These are phyloP conservation scores for Paecilomyces sp. DNA, from an alignment of 2,329 filamentous ascomycete genomes.

Conservation along the genomic window DNA sequence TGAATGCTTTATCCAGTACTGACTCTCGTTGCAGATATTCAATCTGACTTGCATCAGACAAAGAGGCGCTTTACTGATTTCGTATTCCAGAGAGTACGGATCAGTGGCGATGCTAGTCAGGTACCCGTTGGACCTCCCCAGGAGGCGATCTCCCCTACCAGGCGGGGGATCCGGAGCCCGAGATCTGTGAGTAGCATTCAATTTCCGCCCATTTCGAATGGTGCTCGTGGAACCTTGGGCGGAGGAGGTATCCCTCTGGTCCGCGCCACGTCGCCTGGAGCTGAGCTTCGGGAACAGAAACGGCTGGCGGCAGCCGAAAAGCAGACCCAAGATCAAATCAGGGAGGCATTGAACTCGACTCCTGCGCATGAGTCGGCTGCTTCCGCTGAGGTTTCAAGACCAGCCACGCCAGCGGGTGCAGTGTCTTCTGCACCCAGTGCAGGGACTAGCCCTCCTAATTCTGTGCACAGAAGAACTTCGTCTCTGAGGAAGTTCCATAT, in stretches of 20 bases:
- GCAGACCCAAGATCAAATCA: conserved; percentile 22
- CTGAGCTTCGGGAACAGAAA: conserved; percentile 30
- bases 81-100: conserved; percentile 37
- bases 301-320: conserved; percentile 19
- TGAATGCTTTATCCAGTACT: background rate
- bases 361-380: conserved; percentile 5
- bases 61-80: conserved; percentile 44
- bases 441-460: conserved; percentile 7
- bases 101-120: conserved; percentile 11
- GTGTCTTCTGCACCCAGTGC: conserved; percentile 8
- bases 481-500: conserved; percentile 34
- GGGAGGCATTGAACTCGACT: conserved; percentile 17
- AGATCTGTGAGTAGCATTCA: conserved; percentile 27
- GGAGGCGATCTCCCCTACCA: conserved; percentile 13
- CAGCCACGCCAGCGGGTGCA: background rate
- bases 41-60: conserved; percentile 36
- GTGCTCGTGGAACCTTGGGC: background rate
- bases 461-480: conserved; percentile 11
- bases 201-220: conserved; percentile 9
- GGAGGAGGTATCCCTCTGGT: conserved; percentile 30
- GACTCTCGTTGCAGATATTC: conserved; percentile 30
- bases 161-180: conserved; percentile 22
- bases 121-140: conserved; percentile 8
- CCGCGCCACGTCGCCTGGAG: conserved; percentile 35
- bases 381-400: background rate